phyloP scores from a whole-genome alignment of 148 eudicot genomes.

The Oxyria digyna region DNA sequence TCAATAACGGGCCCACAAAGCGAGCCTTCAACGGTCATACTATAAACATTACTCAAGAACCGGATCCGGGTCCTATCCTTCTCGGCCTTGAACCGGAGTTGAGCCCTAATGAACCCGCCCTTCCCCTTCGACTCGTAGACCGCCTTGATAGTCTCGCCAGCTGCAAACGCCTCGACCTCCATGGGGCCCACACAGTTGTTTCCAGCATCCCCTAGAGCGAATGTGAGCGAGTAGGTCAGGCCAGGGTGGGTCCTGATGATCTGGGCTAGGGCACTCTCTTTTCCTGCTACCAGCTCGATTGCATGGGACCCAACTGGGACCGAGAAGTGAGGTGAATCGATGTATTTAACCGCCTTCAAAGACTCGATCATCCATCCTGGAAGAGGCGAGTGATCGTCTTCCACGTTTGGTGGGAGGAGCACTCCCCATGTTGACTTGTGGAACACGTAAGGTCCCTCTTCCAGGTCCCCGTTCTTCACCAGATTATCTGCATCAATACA shows the following conservation, averaged over 20 bases:
- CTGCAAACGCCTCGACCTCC: slow-evolving; percentile 7
- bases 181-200: slow-evolving; percentile 5
- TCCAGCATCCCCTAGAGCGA: neutral
- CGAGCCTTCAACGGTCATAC: slow-evolving; percentile 7
- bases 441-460: slow-evolving; percentile 64
- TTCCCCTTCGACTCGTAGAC: neutral
- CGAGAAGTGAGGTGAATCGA: slow-evolving; percentile 51
- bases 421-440: slow-evolving; percentile 61
- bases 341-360: slow-evolving; percentile 64
- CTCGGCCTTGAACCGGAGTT: slow-evolving; percentile 4
- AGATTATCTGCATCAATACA: slow-evolving; percentile 30
- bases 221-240: neutral
- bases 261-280: slow-evolving; percentile 69
- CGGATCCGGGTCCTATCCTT: neutral
- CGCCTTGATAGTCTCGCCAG: neutral
- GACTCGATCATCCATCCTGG: slow-evolving; percentile 72
- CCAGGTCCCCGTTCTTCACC: slow-evolving; percentile 69
- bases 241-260: slow-evolving; percentile 3
- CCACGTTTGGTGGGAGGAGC: slow-evolving; percentile 46
- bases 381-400: slow-evolving; percentile 46
- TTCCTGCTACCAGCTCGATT: slow-evolving; percentile 53
- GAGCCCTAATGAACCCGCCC: slow-evolving; percentile 1
- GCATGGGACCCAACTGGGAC: slow-evolving; percentile 53
- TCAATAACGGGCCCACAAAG: slow-evolving; percentile 15
- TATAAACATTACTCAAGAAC: slow-evolving; percentile 11